These are phyloP conservation scores for Colletotrichum paranaense DNA, from an alignment of 2,329 filamentous ascomycete genomes.

Conservation along the genomic window DNA sequence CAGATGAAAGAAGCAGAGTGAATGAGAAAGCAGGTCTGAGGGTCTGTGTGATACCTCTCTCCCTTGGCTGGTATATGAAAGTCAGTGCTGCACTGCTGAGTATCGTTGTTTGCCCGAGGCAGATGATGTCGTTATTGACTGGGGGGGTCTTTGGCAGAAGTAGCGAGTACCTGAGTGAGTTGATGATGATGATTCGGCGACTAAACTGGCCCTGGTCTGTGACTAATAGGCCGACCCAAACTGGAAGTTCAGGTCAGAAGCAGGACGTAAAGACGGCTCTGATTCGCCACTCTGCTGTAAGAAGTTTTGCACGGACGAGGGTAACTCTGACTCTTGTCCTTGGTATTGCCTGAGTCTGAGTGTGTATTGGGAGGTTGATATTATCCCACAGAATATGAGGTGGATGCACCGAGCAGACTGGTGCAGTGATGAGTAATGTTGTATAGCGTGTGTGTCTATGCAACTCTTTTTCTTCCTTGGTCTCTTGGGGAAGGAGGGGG, in stretches of 20 bases:
- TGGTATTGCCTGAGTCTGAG: not conserved
- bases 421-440: slow-evolving; percentile 18
- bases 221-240: slow-evolving; percentile 26
- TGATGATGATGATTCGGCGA: slow-evolving; percentile 19
- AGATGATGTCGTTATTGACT: not conserved
- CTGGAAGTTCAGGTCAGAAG: not conserved
- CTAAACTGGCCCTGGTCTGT: slow-evolving; percentile 13
- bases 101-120: not conserved
- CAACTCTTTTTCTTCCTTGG: slow-evolving; percentile 2
- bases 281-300: slow-evolving; percentile 20
- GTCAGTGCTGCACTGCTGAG: not conserved
- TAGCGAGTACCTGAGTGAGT: not conserved
- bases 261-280: not conserved
- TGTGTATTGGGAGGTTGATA: not conserved
- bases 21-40: not conserved
- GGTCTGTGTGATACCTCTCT: not conserved
- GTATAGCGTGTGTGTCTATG: slow-evolving; percentile 31
- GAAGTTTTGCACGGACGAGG: not conserved
- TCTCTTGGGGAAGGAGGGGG: not conserved
- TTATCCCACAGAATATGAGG: not conserved
- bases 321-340: slow-evolving; percentile 7
- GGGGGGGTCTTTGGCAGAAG: not conserved
- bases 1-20: not conserved
- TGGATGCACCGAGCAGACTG: not conserved
- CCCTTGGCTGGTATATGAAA: not conserved